These are phyloP conservation scores for Microthlaspi erraticum DNA, from an alignment of 345 rosid genomes.

Conservation along the genomic window DNA sequence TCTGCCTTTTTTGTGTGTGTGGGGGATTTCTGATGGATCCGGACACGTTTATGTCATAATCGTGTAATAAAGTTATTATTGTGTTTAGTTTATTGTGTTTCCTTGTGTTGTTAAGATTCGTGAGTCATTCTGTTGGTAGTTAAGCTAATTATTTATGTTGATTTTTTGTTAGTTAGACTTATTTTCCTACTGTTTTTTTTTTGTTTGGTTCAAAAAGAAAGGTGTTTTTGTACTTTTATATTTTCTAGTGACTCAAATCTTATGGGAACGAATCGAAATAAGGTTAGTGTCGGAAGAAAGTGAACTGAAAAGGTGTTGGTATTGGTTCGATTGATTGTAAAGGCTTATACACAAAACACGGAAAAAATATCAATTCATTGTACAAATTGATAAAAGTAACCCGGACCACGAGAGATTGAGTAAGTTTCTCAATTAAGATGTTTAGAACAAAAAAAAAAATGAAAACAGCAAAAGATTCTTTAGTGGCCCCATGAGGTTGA, in stretches of 20 bases:
- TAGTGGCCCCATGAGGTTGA: slow-evolving; percentile 39
- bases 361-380: not conserved
- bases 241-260: not conserved
- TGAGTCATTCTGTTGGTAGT: slow-evolving; percentile 36
- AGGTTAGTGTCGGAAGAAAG: not conserved
- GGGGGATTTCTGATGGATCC: slow-evolving; percentile 25
- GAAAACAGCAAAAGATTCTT: slow-evolving; percentile 35
- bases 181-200: not conserved
- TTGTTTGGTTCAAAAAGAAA: not conserved
- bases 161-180: not conserved
- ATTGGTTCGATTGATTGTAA: slow-evolving; percentile 13
- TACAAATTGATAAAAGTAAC: slow-evolving; percentile 29
- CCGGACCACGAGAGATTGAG: slow-evolving; percentile 25
- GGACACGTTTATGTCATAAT: slow-evolving; percentile 38
- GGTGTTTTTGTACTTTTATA: not conserved
- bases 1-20: not conserved
- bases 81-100: slow-evolving; percentile 28
- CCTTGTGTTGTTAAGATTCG: slow-evolving; percentile 33
- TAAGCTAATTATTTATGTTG: not conserved
- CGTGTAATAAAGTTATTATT: slow-evolving; percentile 18
- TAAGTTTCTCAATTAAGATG: slow-evolving; percentile 23
- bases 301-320: not conserved
- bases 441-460: not conserved
- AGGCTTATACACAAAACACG: not conserved
- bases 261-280: slow-evolving; percentile 8